phyloP scores from a whole-genome alignment of 2,329 filamentous ascomycete species.

The Tolypocladium tundrense region DNA sequence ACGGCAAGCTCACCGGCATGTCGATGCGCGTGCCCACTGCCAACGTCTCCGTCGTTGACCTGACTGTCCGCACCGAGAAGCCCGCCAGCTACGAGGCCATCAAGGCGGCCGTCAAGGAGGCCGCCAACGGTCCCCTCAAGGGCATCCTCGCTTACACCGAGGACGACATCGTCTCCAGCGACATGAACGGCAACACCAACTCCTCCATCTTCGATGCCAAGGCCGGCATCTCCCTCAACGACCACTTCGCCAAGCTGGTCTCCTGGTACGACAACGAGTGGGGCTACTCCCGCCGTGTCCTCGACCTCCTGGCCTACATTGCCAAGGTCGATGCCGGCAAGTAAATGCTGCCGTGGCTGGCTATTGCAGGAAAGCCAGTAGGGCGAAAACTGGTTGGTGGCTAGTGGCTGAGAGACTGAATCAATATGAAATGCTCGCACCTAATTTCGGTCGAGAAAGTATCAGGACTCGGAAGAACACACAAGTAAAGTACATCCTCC shows the following conservation, averaged over 20 bases:
- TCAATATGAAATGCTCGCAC: background rate
- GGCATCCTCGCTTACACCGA: constrained; percentile 91
- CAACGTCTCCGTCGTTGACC: constrained; percentile 98
- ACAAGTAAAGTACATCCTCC: background rate
- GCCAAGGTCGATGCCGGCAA: constrained; percentile 62
- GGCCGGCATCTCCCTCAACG: constrained; percentile 96
- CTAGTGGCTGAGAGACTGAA: background rate
- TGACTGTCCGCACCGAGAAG: constrained; percentile 93
- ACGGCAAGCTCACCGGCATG: constrained; percentile 99
- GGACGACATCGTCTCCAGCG: constrained; percentile 90
- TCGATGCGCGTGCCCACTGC: constrained; percentile 96
- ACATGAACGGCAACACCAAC: constrained; percentile 84
- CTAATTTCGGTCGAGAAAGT: background rate
- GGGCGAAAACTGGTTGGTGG: background rate
- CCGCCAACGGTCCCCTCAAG: constrained; percentile 74
- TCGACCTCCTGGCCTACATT: constrained; percentile 72
- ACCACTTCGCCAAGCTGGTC: constrained; percentile 98
- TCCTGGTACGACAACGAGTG: constrained; percentile 99
- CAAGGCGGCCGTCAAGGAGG: constrained; percentile 84
- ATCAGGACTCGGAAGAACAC: background rate
- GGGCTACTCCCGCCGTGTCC: constrained; percentile 95
- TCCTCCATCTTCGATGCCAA: constrained; percentile 99
- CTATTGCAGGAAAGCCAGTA: background rate
- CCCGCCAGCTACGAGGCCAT: constrained; percentile 72
- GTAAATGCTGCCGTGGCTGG: constrained; percentile 18